Evolutionary conservation across 768 basidiomycete species (phyloP), one percentile per base, ranked within the genome.

Genomic region (Suillus occidentalis): DNA sequence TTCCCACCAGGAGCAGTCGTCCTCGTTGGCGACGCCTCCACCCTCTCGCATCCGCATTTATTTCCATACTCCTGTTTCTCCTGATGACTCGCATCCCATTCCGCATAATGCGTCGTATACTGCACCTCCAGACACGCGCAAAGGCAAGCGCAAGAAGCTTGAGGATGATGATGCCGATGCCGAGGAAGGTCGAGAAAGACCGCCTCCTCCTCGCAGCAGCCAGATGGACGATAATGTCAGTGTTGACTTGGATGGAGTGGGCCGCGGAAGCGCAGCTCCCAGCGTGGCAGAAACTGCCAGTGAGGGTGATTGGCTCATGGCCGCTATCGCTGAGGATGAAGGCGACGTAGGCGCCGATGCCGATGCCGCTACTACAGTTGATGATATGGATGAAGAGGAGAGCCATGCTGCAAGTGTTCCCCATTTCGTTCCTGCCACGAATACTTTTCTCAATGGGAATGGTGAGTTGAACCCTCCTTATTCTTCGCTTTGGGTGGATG

Each of bases 291-390:
- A 84, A 72, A 81, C 85, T 40, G 76, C 78, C 40, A 91, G 90
- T 76, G 92, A 94, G 75, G 88, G 82, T 61, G 92, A 94, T 77
- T 94, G 92, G 92, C 81, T 93, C 50, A 93, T 94, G 92, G 92
- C 91, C 73, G 91, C 92, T 60, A 94, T 93, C 70, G 88, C 84
- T 63, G 89, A 88, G 73, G 88, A 85, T 69, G 88, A 87, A 70
- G 87, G 80, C 63, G 89, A 86, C 65, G 82, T 70, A 52, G 77
- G 79, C 66, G 77, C 77, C 59, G 86, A 85, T 65, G 83, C 77
- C 59, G 87, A 84, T 66, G 83, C 70, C 64, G 81, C 80, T 65
- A 77, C 78, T 67, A 77, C 78, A 58, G 72, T 76, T 66, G 82
- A 81, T 57, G 79, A 80, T 59, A 80, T 79, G 62, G 78, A 78